Percentiles rank a stretch among this genome's conserved stretches.
These are phyloP conservation scores for Pholiota molesta DNA, from an alignment of 768 basidiomycete species.

Conservation along the genomic window DNA sequence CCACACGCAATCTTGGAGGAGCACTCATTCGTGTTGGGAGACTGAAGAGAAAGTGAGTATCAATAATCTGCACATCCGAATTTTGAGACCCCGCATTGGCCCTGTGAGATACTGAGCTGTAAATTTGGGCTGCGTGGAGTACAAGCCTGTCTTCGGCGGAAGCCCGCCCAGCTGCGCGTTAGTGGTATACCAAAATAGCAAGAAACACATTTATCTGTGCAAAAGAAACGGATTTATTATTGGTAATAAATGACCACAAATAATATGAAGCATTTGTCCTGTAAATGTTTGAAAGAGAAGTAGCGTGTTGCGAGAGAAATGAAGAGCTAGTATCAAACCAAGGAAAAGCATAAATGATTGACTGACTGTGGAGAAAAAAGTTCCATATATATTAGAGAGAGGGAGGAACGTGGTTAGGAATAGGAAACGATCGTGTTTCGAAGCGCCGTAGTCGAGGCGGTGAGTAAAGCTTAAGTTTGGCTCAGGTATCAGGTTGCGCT, in stretches of 20 bases:
- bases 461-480: constrained; percentile 1
- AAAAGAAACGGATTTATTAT: constrained; percentile 5
- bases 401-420: background rate
- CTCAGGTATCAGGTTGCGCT: constrained; percentile 10
- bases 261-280: constrained; percentile 7
- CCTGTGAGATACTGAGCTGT: background rate
- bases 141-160: background rate
- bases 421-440: constrained; percentile 1
- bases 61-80: no score
- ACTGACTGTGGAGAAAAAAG: constrained; percentile 1
- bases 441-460: background rate
- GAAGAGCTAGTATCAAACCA: constrained; percentile 12
- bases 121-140: background rate
- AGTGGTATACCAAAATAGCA: no score
- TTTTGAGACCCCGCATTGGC: background rate
- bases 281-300: background rate
- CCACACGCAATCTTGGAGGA: background rate
- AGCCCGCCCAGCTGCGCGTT: background rate
- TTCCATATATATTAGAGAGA: background rate
- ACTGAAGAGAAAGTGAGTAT: background rate
- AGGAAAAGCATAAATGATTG: constrained; percentile 20
- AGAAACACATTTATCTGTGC: background rate
- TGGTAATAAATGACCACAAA: constrained; percentile 8
- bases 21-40: background rate
- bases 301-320: constrained; percentile 5